Conservation (phyloP, 202 grass and related monocot genomes). For the Dendrocalamus latiflorus region DNA sequence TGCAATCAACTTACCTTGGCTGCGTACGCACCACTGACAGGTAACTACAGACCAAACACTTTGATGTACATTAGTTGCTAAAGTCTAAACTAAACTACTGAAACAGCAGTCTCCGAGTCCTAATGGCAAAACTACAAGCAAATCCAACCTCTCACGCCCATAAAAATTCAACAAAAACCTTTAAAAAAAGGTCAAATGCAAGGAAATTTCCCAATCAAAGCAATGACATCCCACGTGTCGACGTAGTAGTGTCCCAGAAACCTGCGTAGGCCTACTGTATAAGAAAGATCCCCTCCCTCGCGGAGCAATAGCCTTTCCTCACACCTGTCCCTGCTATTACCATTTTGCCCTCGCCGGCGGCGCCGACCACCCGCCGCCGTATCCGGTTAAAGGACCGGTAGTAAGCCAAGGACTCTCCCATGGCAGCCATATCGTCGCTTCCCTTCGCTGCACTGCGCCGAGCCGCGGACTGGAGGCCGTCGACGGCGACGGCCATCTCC, state of each 20-base stretch:
- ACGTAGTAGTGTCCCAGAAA: conserved; percentile 12
- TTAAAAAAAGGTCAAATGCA: background rate
- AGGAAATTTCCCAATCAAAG: conserved; percentile 11
- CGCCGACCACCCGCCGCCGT: conserved; percentile 26
- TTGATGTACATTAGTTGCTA: no score
- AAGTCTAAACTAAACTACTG: conserved; percentile 15
- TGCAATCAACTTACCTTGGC: background rate
- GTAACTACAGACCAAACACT: conserved; percentile 1
- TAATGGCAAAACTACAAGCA: conserved; percentile 18
- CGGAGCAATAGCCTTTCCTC: conserved; percentile 47
- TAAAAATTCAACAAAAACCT: background rate
- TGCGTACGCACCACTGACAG: conserved; percentile 2
- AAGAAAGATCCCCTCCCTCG: conserved; percentile 63
- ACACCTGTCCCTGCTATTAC: conserved; percentile 8
- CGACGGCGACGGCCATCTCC: conserved; percentile 19
- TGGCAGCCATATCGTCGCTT: conserved; percentile 71
- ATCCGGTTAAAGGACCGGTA: background rate
- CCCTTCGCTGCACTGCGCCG: conserved; percentile 58
- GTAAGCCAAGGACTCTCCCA: background rate
- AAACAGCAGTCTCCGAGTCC: background rate
- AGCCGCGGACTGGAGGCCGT: conserved; percentile 42
- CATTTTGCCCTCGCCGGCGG: conserved; percentile 36
- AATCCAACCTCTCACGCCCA: conserved; percentile 30
- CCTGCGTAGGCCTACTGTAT: conserved; percentile 41
- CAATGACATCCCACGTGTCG: conserved; percentile 24